Evolutionary conservation across 345 rosid genomes (phyloP).

Genomic region (Aethionema arabicum): DNA sequence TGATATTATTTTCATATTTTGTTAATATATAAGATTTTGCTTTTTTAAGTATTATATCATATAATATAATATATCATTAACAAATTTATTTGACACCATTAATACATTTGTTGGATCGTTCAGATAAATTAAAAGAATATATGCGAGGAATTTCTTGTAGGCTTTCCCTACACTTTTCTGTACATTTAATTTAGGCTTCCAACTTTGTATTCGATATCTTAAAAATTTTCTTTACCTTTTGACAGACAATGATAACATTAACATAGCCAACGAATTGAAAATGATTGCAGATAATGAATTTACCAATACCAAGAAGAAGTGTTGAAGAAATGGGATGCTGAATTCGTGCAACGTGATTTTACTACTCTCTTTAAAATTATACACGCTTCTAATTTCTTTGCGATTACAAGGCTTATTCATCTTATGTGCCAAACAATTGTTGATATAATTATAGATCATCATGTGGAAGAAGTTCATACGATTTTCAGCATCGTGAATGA

Average conservation of each 20-base stretch:
- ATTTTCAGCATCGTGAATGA: conserved; percentile 3
- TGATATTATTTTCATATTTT: too few relatives aligned
- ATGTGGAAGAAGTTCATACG: background rate
- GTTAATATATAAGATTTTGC: too few relatives aligned
- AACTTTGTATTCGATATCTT: background rate
- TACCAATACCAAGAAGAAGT: background rate
- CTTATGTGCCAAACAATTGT: conserved; percentile 7
- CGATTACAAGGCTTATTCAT: background rate
- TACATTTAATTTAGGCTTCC: background rate
- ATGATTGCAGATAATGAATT: conserved; percentile 3
- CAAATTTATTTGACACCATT: too few relatives aligned
- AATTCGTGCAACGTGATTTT: background rate
- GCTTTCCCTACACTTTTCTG: conserved; percentile 20
- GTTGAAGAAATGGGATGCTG: background rate
- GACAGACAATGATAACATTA: background rate
- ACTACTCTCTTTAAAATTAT: background rate
- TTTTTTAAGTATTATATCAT: too few relatives aligned
- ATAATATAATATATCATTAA: too few relatives aligned
- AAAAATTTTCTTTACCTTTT: conserved; percentile 1
- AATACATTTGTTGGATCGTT: too few relatives aligned
- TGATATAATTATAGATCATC: conserved; percentile 1
- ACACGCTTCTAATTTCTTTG: background rate
- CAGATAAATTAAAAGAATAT: too few relatives aligned
- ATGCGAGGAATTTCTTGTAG: conserved; percentile 83
- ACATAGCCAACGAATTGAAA: background rate